Evolutionary conservation across 768 basidiomycete species (phyloP), one percentile per base, ranked within the genome.

Genomic region (Calocybe indica): DNA sequence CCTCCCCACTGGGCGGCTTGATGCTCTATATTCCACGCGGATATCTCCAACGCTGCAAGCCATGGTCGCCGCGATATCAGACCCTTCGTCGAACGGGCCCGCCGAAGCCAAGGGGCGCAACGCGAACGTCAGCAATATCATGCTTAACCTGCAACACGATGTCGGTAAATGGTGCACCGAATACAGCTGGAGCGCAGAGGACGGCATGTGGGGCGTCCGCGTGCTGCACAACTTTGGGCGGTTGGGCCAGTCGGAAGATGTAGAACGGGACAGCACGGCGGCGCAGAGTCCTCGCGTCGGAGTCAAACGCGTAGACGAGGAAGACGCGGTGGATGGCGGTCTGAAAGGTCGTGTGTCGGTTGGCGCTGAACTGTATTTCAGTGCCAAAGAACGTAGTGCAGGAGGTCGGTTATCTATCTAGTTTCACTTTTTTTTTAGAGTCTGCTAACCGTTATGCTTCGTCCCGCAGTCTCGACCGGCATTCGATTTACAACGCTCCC

Each of bases 401-500:
- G 95, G 95, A 60, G 83, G 93, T 92, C 54, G 65, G 80, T 73
- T n/a, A 10, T 22, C 9, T 35, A n/a, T 31, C 15, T 22, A 28
- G n/a, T 43, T 15, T 14, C 30, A 30, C 37, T 40, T 49, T 46
- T 3, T 28, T 37, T 13, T 15, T 14, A 28, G 31, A 10, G 12
- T 39, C 30, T 32, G 13, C 37, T 35, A 40, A 51, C 33, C 3
- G 35, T 12, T 8, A 43, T 45, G n/a, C 3, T 36, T 42, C 15
- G 31, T 48, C 12, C 42, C 28, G 39, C 56, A 94, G 92, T 96
- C 0, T 96, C 95, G 1, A 89, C 92, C 13, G 94, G 92, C 11
- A 76, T 95, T 37, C 82, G 94, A n/a, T 97, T 96, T 62, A 88
- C 91, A 3, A 98, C 95, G 1, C 68, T 94, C 4, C 90, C 92